Evolutionary conservation across 306 rosid genomes (phyloP).

Genomic region (Inga laurina): DNA sequence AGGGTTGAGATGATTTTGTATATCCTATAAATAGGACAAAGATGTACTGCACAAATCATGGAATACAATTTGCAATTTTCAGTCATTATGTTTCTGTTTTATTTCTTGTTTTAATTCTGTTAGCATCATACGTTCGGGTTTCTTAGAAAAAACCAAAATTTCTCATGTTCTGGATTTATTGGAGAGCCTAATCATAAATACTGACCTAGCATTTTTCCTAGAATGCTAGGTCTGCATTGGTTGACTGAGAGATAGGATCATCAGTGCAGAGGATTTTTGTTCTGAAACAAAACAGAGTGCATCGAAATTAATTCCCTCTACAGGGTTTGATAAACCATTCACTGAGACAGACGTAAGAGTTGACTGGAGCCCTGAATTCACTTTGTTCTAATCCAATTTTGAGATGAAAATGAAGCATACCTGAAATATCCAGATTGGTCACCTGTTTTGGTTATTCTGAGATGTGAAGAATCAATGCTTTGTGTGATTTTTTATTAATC

Average conservation of each 20-base stretch:
- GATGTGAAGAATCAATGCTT: constrained; percentile 32
- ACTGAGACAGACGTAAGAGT: not conserved
- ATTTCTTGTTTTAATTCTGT: no score
- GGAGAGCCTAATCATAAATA: not conserved
- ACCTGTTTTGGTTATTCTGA: not conserved
- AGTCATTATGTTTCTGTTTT: no score
- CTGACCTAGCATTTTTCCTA: not conserved
- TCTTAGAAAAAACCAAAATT: not conserved
- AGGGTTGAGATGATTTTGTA: no score
- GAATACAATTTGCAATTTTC: no score
- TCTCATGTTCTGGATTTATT: not conserved
- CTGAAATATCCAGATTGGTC: constrained; percentile 21
- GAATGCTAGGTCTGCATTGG: not conserved
- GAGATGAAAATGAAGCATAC: not conserved
- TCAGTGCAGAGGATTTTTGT: not conserved
- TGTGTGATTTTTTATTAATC: not conserved
- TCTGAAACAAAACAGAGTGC: not conserved
- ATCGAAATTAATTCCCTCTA: not conserved
- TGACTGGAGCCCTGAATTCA: not conserved
- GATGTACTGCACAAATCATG: no score
- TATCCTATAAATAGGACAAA: no score
- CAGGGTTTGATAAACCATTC: not conserved
- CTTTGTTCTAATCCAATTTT: not conserved
- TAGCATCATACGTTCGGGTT: not conserved
- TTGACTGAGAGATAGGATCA: not conserved